Evolutionary conservation across 371 early-diverging fungal genomes (phyloP), one percentile per base, ranked within the genome.

Genomic region (Batrachochytrium dendrobatidis): DNA sequence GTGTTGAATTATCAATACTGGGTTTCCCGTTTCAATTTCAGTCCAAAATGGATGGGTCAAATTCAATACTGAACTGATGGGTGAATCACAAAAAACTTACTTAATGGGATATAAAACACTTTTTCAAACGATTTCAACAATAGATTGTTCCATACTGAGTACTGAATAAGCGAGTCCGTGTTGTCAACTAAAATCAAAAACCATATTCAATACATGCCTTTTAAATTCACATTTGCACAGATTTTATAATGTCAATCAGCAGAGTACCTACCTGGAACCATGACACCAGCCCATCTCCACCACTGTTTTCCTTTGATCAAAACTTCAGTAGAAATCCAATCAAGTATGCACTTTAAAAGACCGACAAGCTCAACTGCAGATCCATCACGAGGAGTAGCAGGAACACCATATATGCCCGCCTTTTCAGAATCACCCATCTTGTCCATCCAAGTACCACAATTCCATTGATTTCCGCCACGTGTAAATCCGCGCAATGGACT

Each of bases 401-500:
- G 98, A 30, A 85, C 65, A 1, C 98, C 98, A 51, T 84, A 83
- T 39, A 81, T 95, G 7, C 89, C 87, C 2, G 98, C 96, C 72
- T 89, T 92, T 30, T 75, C 82, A 25, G 90, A 91, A 65, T 93
- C 93, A 10, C 98, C 98, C 95, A 94, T 97, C 79, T 95, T 97
- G 74, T 96, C 98, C 96, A 96, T 95, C 98, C 97, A 98, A 0
- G 95, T 96, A 32, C 98, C 97, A 64, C 97, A 98, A 72, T 98
- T 98, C 79, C 76, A 88, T n/a, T 73, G 35, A 66, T 84, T 93
- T 25, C 98, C 98, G 30, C 98, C 97, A 30, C 70, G 67, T 35
- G 95, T 72, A 30, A 96, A 82, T 24, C 97, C 98, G 0, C 83
- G 85, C 53, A 70, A 77, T 17, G 33, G 63, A 31, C 60, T 24